These are phyloP conservation scores for Geotrichum restrictum DNA, from an alignment of 1,139 yeast species.

Conservation along the genomic window DNA sequence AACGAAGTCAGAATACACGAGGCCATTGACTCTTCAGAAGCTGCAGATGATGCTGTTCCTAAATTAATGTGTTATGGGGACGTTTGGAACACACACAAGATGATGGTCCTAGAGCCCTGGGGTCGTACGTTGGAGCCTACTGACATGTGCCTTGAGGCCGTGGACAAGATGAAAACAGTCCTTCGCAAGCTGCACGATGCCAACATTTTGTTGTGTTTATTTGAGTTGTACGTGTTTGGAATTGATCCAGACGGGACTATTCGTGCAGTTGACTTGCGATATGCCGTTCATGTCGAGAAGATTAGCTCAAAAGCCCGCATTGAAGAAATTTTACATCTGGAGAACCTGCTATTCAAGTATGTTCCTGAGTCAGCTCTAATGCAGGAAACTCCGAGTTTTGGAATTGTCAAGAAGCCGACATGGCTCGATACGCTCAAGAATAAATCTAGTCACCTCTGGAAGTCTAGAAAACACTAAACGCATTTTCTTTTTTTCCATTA, in stretches of 20 bases:
- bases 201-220: slow-evolving; percentile 5
- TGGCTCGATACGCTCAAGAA: too few species aligned
- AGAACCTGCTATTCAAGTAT: slow-evolving; percentile 1
- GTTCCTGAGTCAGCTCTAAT: not conserved
- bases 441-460: not conserved
- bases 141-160: slow-evolving; percentile 6
- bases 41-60: slow-evolving; percentile 7
- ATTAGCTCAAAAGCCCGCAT: not conserved
- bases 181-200: slow-evolving; percentile 1
- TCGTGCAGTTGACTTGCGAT: slow-evolving; percentile 16
- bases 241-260: slow-evolving; percentile 23
- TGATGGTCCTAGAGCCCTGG: slow-evolving; percentile 20
- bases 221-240: slow-evolving; percentile 21
- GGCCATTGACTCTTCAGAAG: not conserved
- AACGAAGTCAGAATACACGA: slow-evolving; percentile 7
- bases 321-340: slow-evolving; percentile 5
- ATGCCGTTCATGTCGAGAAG: slow-evolving; percentile 1
- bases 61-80: slow-evolving; percentile 17
- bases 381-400: not conserved
- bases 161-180: not conserved
- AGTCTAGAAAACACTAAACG: too few species aligned
- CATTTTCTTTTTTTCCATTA: too few species aligned
- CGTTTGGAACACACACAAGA: slow-evolving; percentile 20
- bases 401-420: too few species aligned
- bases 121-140: slow-evolving; percentile 14